These are phyloP conservation scores for Symbiodinium pilosum DNA, from an alignment of 73 alveolate genomes.

Conservation along the genomic window DNA sequence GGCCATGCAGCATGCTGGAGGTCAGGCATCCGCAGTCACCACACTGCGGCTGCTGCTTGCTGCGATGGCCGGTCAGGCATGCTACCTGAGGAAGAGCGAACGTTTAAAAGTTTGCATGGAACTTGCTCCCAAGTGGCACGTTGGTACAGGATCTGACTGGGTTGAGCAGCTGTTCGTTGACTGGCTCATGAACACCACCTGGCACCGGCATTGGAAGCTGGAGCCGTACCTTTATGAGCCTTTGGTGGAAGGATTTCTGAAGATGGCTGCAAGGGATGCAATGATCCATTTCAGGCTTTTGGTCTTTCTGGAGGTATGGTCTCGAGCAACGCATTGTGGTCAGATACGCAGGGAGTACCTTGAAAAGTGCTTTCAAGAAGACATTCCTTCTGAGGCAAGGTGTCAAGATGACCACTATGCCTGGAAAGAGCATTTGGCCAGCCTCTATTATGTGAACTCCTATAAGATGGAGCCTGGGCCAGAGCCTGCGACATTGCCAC, in stretches of 20 bases:
- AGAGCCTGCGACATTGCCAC: background rate
- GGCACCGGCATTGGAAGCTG: slow-evolving; percentile 10
- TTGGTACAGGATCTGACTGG: background rate
- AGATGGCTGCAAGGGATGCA: background rate
- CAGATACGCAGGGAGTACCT: background rate
- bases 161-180: background rate
- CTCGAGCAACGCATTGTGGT: slow-evolving; percentile 4
- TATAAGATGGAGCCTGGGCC: background rate
- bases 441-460: background rate
- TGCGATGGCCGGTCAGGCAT: background rate
- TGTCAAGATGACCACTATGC: background rate
- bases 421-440: background rate
- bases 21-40: background rate
- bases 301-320: background rate
- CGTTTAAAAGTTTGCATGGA: background rate
- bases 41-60: background rate
- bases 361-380: background rate
- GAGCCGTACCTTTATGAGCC: background rate
- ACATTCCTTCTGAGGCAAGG: background rate
- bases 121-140: background rate
- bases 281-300: background rate
- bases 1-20: background rate
- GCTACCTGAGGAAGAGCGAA: slow-evolving; percentile 2
- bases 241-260: background rate
- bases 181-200: slow-evolving; percentile 16